Evolutionary conservation across 257 asterid genomes (phyloP), one percentile per base, ranked within the genome.

Genomic region (Sherardia arvensis): DNA sequence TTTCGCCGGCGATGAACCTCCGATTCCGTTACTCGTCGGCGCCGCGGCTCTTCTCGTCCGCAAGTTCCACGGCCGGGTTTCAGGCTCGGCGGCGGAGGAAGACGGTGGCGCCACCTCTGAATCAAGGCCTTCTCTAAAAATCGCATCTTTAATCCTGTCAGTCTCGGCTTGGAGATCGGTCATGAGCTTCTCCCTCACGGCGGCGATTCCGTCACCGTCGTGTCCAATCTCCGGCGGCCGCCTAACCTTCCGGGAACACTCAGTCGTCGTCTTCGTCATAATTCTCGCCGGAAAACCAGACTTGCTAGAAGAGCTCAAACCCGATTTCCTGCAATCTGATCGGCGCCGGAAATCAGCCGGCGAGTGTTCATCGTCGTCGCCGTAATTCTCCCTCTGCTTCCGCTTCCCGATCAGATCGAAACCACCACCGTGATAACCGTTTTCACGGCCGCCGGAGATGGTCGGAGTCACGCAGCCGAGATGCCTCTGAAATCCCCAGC

Each of bases 141-240:
- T 83, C 65, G 83, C 84, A 66, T 77, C 78, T 67, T 85, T 90
- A 85, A 90, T 84, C 70, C 83, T 78, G 36, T 81, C 89, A 66
- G 97, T 85, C 73, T 77, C 95, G 54, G 87, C 81, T 76, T 85
- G 95, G 68, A 88, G 85, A 84, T 91, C 96, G 81, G 77, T 43
- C 83, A 88, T 80, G 20, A 86, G 82, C 73, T 85, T 87, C 88
- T 77, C 81, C 55, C 95, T 78, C 3, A 80, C 81, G 47, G 85
- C 89, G 2, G 84, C 87, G 71, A 90, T 87, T 62, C 91, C 97
- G 14, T 71, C 66, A 17, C 79, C 90, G n/a, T 65, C 81, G 18
- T 64, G 72, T 30, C 38, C 65, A 32, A 43, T 66, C 49, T 28
- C 66, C 69, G 33, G 57, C 72, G 68, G 57, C 70, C 54, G 55